Evolutionary conservation across 192 early-diverging fungal species (phyloP).

Genomic region (Phlyctochytrium planicorne): DNA sequence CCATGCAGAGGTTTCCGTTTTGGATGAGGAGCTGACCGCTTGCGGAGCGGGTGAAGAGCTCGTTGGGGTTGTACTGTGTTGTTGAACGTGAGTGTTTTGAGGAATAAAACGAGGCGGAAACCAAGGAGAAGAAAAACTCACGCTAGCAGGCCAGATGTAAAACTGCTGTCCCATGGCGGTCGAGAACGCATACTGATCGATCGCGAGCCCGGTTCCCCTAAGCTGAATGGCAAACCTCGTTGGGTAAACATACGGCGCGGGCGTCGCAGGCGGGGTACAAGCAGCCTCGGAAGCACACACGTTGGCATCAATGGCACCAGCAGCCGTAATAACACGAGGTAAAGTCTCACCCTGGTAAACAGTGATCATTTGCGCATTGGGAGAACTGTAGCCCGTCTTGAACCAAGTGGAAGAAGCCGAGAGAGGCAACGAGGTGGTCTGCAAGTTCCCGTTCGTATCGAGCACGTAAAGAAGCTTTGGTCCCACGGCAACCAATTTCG

Average conservation of each 20-base stretch:
- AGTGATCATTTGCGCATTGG: not conserved
- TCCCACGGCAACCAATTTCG: not conserved
- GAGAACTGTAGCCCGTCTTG: not conserved
- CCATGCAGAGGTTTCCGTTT: slow-evolving; percentile 2
- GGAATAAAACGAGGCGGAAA: too few species aligned
- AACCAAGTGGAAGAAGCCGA: not conserved
- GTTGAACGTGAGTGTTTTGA: too few species aligned
- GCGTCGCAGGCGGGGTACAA: not conserved
- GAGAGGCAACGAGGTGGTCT: not conserved
- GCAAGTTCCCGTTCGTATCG: not conserved
- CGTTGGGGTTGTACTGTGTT: not conserved
- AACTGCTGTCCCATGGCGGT: not conserved
- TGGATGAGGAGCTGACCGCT: not conserved
- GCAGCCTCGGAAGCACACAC: not conserved
- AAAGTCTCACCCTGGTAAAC: not conserved
- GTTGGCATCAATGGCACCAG: not conserved
- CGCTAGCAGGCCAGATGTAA: not conserved
- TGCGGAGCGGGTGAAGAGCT: not conserved
- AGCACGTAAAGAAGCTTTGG: not conserved
- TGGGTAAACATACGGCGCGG: not conserved
- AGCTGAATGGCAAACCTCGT: not conserved
- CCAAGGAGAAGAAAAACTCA: too few species aligned
- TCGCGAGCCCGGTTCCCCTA: not conserved
- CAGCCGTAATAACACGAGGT: not conserved
- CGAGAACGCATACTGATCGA: not conserved